phyloP scores from a whole-genome alignment of 169 alveolate genomes.

The Besnoitia besnoiti region DNA sequence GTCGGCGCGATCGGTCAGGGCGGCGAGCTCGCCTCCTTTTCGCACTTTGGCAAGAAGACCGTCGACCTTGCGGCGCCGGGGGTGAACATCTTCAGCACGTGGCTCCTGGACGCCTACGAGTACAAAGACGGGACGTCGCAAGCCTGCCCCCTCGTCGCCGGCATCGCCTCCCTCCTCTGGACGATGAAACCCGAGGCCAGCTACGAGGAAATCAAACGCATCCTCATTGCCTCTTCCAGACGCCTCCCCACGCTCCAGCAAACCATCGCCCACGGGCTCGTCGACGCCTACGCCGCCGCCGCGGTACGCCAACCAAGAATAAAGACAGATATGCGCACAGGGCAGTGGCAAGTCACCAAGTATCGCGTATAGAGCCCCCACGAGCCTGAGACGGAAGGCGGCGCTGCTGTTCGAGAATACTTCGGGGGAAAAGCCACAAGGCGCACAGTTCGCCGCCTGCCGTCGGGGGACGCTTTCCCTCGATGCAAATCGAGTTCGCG shows the following conservation, averaged over 20 bases:
- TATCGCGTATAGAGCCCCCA: too few relatives aligned
- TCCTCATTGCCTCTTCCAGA: background rate
- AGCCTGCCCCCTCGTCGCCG: slow-evolving; percentile 78
- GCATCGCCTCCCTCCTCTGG: slow-evolving; percentile 52
- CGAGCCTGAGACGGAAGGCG: background rate
- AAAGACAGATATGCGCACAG: too few relatives aligned
- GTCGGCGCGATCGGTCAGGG: slow-evolving; percentile 74
- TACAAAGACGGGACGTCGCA: slow-evolving; percentile 72
- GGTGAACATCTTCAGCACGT: slow-evolving; percentile 70
- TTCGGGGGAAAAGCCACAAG: too few relatives aligned
- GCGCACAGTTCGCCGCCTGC: too few relatives aligned
- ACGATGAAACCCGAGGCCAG: slow-evolving; percentile 25
- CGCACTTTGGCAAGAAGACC: slow-evolving; percentile 72
- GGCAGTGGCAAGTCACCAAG: too few relatives aligned
- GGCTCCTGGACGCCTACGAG: slow-evolving; percentile 53
- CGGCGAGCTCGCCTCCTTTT: slow-evolving; percentile 70
- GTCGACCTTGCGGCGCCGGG: slow-evolving; percentile 80
- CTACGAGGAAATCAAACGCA: background rate
- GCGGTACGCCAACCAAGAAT: too few relatives aligned
- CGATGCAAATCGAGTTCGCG: too few relatives aligned
- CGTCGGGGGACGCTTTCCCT: too few relatives aligned
- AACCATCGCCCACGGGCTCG: slow-evolving; percentile 10
- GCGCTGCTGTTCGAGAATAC: too few relatives aligned
- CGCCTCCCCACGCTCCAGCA: background rate
- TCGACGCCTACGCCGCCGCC: slow-evolving; percentile 24